Evolutionary conservation across 2,329 filamentous ascomycete species (phyloP), one percentile per base, ranked within the genome.

Genomic region (Penicillium sp.): DNA sequence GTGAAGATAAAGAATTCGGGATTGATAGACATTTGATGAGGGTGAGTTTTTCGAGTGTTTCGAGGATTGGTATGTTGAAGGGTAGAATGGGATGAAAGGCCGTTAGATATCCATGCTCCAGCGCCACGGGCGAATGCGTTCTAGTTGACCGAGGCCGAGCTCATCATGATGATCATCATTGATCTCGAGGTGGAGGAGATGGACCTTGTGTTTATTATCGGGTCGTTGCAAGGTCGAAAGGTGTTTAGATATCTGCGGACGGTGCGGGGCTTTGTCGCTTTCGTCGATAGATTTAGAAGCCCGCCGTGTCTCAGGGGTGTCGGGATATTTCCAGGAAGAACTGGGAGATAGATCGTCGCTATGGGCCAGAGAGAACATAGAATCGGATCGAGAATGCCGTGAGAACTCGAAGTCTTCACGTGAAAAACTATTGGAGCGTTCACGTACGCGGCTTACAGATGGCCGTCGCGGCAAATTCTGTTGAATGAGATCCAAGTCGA

Each of bases 101-200:
- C 19, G 31, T 70, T 67, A 78, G 39, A 78, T 72, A 57, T 78
- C 74, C 74, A 78, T 77, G 60, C 75, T 78, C 75, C 75, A 78
- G 58, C 75, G 70, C 68, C 71, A 77, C 13, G 74, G 74, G 31
- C 72, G 72, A 50, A 75, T 63, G 37, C 65, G 67, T 55, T 72
- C 66, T 22, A 74, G 61, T 54, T 74, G 67, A 45, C 71, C 71
- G 29, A 71, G 52, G 14, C 59, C 67, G 22, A 73, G 58, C 39
- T 72, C 69, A 39, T 71, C 67, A 49, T 65, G 58, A 21, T 54
- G 22, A 8, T 68, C 65, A 45, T 75, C 71, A 49, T 71, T 74
- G 54, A 76, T 69, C 64, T 76, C 73, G 49, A 76, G 37, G 22
- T 74, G 74, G 16, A 75, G 52, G 37, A 74, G 58, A 29, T 75